A percentile compares a stretch with the other conserved stretches of the same genome.
These are phyloP conservation scores for Pythium aristosporum DNA, from an alignment of 352 stramenopile genomes.

Conservation along the genomic window DNA sequence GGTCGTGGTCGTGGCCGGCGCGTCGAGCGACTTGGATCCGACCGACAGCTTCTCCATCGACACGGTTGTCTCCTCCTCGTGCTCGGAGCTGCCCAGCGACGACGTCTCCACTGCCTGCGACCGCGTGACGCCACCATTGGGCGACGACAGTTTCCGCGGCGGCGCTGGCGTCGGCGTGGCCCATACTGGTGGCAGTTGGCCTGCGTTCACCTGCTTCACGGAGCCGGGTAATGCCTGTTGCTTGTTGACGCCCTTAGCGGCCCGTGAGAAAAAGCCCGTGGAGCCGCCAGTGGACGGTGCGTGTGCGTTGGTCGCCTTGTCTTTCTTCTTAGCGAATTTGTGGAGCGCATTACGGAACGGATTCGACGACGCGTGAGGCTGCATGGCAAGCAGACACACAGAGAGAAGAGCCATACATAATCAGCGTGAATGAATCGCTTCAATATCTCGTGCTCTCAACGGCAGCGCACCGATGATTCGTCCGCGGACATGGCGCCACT, in stretches of 20 bases:
- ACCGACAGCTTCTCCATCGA: constrained; percentile 25
- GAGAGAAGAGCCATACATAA: neutral
- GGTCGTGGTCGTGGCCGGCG: neutral
- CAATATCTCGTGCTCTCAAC: neutral
- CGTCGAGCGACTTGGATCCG: constrained; percentile 23
- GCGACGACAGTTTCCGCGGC: constrained; percentile 33
- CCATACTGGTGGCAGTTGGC: constrained; percentile 77
- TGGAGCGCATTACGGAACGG: constrained; percentile 77
- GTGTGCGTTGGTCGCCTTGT: constrained; percentile 27
- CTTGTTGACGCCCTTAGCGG: constrained; percentile 31
- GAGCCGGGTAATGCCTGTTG: constrained; percentile 62
- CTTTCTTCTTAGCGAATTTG: constrained; percentile 84
- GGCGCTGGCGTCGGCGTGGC: constrained; percentile 58
- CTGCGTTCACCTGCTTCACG: constrained; percentile 70
- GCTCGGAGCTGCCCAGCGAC: constrained; percentile 23
- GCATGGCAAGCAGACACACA: neutral
- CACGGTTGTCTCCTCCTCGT: constrained; percentile 20
- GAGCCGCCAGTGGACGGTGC: constrained; percentile 43
- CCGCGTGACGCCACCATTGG: constrained; percentile 17
- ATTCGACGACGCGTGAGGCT: constrained; percentile 46
- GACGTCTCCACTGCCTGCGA: constrained; percentile 9
- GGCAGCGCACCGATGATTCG: constrained; percentile 19
- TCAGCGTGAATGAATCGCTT: neutral
- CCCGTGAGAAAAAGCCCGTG: constrained; percentile 69
- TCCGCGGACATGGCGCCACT: constrained; percentile 11